phyloP scores from a whole-genome alignment of 2,329 filamentous ascomycete genomes.

The Cercospora zeina region DNA sequence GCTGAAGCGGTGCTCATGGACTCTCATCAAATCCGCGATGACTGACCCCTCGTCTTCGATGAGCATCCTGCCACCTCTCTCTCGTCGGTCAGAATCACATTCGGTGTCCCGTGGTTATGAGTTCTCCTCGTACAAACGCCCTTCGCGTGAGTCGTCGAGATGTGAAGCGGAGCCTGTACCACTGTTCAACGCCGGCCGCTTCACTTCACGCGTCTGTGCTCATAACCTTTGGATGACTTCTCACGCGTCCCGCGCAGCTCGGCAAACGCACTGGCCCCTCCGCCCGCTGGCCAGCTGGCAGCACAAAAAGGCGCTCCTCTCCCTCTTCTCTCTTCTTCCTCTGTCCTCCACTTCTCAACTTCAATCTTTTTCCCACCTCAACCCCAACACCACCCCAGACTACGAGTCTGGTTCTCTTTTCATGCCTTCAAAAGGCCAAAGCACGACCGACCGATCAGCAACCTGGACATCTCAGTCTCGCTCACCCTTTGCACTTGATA shows the following conservation, averaged over 20 bases:
- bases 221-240: neutral
- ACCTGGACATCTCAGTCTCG: neutral
- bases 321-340: neutral
- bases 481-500: conserved; percentile 6
- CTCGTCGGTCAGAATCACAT: too few relatives aligned
- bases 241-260: neutral
- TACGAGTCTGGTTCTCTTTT: neutral
- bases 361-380: neutral
- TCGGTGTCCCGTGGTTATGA: too few relatives aligned
- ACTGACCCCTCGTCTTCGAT: too few relatives aligned
- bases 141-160: neutral
- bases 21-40: too few relatives aligned
- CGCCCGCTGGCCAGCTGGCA: neutral
- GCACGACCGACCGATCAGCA: conserved; percentile 3
- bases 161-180: neutral
- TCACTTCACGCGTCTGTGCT: neutral
- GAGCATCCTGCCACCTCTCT: too few relatives aligned
- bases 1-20: too few relatives aligned
- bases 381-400: neutral
- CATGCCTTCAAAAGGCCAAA: conserved; percentile 8
- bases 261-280: neutral
- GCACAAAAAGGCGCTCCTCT: neutral
- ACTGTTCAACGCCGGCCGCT: neutral
- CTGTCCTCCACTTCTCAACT: neutral
- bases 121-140: neutral